Percentiles rank a stretch among this genome's conserved stretches.
These are phyloP conservation scores for Starmerella kuoi DNA, from an alignment of 805 yeast species.

Conservation along the genomic window DNA sequence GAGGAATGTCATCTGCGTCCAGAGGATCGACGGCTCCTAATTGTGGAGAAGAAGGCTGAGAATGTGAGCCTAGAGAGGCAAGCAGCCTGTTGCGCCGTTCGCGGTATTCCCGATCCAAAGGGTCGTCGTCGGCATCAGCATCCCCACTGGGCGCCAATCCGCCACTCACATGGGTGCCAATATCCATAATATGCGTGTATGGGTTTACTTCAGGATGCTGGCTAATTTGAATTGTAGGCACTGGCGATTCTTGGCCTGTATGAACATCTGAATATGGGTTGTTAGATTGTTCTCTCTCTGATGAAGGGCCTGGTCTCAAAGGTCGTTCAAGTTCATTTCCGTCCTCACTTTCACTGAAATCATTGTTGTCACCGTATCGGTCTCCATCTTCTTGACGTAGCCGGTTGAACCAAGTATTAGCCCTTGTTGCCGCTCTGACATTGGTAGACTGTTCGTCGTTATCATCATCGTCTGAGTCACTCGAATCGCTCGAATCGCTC, in stretches of 20 bases:
- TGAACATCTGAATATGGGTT: conserved; percentile 8
- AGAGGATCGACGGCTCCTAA: conserved; percentile 4
- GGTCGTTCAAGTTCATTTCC: not conserved
- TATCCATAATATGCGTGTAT: conserved; percentile 21
- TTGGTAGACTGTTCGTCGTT: conserved; percentile 5
- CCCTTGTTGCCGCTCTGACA: conserved; percentile 19
- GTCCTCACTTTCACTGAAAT: not conserved
- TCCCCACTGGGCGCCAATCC: conserved; percentile 30
- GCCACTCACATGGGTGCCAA: conserved; percentile 25
- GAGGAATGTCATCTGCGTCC: conserved; percentile 13
- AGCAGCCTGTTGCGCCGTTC: conserved; percentile 19
- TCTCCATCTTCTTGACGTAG: conserved; percentile 12
- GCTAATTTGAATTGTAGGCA: conserved; percentile 11
- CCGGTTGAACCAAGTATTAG: conserved; percentile 21
- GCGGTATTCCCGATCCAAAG: conserved; percentile 20
- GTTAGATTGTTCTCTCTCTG: conserved; percentile 1
- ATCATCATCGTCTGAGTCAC: conserved; percentile 5
- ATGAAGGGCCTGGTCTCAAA: not conserved
- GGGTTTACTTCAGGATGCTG: conserved; percentile 13
- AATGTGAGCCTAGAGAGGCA: conserved; percentile 6
- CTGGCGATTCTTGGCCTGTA: not conserved
- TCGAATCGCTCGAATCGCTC: not conserved
- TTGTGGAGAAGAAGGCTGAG: conserved; percentile 13
- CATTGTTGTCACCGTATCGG: not conserved
- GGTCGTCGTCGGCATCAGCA: conserved; percentile 13